Conservation (phyloP, 108 stramenopile species). For the Cyclotella choctawhatcheeana region DNA sequence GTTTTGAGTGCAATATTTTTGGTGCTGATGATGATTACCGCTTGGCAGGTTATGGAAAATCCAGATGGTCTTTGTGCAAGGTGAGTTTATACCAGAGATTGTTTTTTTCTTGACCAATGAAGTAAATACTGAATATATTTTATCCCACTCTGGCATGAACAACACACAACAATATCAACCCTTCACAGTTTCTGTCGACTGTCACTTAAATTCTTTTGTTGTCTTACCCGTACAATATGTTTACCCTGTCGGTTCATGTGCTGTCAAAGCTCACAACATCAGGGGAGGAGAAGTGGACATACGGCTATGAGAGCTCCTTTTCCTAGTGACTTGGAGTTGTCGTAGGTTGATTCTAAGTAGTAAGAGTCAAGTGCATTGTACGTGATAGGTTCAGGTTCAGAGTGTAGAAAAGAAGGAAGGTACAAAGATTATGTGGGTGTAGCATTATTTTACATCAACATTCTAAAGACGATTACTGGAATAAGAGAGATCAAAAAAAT, state of each 20-base stretch:
- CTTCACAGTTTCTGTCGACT: slow-evolving; percentile 33
- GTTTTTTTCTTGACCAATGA: background rate
- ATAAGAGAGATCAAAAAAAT: no score
- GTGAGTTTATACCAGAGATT: slow-evolving; percentile 20
- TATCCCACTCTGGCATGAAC: background rate
- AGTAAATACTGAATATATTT: background rate
- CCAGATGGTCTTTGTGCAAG: slow-evolving; percentile 51
- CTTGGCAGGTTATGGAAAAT: slow-evolving; percentile 44
- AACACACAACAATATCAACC: background rate
- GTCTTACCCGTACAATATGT: slow-evolving; percentile 30
- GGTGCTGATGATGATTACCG: slow-evolving; percentile 27
- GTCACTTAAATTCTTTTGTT: slow-evolving; percentile 32
- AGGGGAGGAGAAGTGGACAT: slow-evolving; percentile 21
- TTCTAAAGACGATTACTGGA: no score
- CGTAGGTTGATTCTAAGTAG: no score
- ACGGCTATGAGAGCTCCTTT: slow-evolving; percentile 49
- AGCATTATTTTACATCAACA: no score
- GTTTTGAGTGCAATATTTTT: slow-evolving; percentile 29
- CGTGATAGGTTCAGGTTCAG: no score
- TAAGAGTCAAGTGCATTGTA: no score
- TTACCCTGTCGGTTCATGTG: slow-evolving; percentile 44
- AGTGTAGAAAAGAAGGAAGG: no score
- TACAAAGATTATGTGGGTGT: no score
- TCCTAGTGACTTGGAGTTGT: slow-evolving; percentile 45
- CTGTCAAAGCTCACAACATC: slow-evolving; percentile 35